Conservation (phyloP, 2,329 filamentous ascomycete genomes). For the Cladobotryum mycophilum region DNA sequence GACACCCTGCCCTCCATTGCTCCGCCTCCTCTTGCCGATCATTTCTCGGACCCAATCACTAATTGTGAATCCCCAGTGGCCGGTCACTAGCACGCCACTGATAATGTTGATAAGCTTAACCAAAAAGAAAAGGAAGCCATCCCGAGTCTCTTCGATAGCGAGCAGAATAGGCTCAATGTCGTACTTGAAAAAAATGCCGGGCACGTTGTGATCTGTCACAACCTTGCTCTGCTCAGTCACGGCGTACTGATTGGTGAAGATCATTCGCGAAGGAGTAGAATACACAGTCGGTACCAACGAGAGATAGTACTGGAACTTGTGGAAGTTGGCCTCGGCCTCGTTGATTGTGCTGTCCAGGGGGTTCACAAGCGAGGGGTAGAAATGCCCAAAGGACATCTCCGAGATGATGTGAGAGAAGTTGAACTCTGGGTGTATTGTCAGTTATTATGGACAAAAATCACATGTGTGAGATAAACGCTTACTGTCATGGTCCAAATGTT, state of each 20-base stretch:
- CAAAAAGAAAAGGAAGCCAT: constrained; percentile 65
- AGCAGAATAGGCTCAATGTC: constrained; percentile 95
- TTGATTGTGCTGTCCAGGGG: constrained; percentile 89
- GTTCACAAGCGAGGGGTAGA: constrained; percentile 88
- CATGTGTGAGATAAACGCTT: constrained; percentile 31
- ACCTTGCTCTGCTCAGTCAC: constrained; percentile 80
- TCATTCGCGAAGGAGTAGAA: constrained; percentile 58
- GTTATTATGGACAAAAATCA: neutral
- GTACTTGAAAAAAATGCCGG: constrained; percentile 97
- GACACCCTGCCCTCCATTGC: constrained; percentile 41
- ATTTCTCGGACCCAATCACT: constrained; percentile 64
- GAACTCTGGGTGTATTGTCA: constrained; percentile 55
- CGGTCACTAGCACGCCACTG: constrained; percentile 83
- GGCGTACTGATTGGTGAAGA: constrained; percentile 96
- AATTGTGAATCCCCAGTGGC: constrained; percentile 87
- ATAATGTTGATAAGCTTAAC: constrained; percentile 87
- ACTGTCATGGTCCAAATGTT: constrained; percentile 77
- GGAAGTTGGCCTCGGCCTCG: constrained; percentile 68
- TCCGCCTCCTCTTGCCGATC: constrained; percentile 42
- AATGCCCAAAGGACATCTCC: constrained; percentile 94
- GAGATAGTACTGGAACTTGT: constrained; percentile 97
- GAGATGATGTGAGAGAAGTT: constrained; percentile 98
- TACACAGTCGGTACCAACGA: constrained; percentile 93
- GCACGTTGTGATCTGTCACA: constrained; percentile 64
- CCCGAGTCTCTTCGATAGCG: constrained; percentile 74